Evolutionary conservation across 768 basidiomycete species (phyloP), one percentile per base, ranked within the genome.

Genomic region (Sarcodon aspratus): DNA sequence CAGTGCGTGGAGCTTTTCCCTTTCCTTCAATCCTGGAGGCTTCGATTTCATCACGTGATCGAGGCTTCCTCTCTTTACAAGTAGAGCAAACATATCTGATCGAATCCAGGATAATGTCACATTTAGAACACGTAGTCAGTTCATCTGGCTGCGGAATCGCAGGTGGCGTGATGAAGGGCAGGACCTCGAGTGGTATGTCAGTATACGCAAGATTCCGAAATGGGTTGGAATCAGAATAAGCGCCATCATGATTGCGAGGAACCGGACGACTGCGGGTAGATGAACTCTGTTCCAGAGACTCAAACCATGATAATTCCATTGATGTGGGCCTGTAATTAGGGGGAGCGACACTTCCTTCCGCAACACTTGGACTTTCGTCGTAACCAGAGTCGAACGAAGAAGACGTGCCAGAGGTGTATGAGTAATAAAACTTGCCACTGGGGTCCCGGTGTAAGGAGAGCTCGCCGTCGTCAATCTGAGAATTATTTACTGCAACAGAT

Each of bases 51-150:
- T 37, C 31, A 15, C 47, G 11, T 33, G 54, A 37, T 21, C 45
- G 57, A 6, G 84, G 76, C 44, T 72, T 65, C 61, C 82, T 88
- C 64, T 88, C 85, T 8, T 90, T 91, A 57, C 93, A 95, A 18
- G 81, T 84, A 4, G 82, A 74, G 59, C 94, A 97, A 11, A 94
- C 82, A 62, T 97, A 96, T 43, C 89, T 81, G 61, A 95, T 79
- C n/a, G 78, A 74, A 46, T 90, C 84, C 15, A 97, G 68, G 6
- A 80, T 58, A 0, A 72, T 63, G 11, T 84, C 85, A 56, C 94
- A 97, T 43, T 78, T 77, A 1, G 90, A 92, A 63, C 94, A 97
- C 45, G 79, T 76, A 1, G 91, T 90, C 13, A 87, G 74, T 43
- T 73, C 71, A 21, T 77, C 75, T 5, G 74, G 69, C 8, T 82